phyloP scores from a whole-genome alignment of 140 eudicot genomes.

The Stevia rebaudiana region DNA sequence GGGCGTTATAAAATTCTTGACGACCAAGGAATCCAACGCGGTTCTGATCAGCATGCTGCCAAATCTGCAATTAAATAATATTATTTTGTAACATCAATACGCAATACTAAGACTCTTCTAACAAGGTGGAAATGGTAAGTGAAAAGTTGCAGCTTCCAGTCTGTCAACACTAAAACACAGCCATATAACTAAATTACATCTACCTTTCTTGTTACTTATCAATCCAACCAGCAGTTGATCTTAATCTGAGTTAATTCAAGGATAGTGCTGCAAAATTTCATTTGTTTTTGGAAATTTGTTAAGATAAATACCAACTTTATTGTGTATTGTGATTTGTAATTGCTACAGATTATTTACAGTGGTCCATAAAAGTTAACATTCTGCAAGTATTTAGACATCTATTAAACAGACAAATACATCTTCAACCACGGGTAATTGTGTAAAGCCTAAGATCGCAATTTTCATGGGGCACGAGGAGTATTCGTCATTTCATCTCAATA shows the following conservation, averaged over 20 bases:
- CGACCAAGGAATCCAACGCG: constrained; percentile 87
- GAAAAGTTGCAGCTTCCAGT: constrained; percentile 11
- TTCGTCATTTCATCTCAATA: neutral
- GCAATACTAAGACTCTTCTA: neutral
- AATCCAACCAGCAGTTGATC: too few relatives aligned
- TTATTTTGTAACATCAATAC: neutral
- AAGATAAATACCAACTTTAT: too few relatives aligned
- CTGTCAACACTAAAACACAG: neutral
- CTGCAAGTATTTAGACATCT: neutral
- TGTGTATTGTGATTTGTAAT: too few relatives aligned
- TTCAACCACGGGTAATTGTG: neutral
- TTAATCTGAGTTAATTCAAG: too few relatives aligned
- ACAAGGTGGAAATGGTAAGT: neutral
- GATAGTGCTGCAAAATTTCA: too few relatives aligned
- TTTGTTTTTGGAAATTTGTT: too few relatives aligned
- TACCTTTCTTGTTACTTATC: neutral
- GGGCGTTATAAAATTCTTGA: constrained; percentile 79
- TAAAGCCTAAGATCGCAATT: neutral
- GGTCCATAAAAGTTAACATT: neutral
- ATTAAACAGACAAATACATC: too few relatives aligned
- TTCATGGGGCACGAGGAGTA: neutral
- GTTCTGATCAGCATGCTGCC: constrained; percentile 89
- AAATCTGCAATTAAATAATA: constrained; percentile 53
- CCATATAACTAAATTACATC: neutral
- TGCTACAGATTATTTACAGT: too few relatives aligned